Evolutionary conservation across 78 protist genomes (phyloP).

Genomic region (Corallochytrium limacisporum): DNA sequence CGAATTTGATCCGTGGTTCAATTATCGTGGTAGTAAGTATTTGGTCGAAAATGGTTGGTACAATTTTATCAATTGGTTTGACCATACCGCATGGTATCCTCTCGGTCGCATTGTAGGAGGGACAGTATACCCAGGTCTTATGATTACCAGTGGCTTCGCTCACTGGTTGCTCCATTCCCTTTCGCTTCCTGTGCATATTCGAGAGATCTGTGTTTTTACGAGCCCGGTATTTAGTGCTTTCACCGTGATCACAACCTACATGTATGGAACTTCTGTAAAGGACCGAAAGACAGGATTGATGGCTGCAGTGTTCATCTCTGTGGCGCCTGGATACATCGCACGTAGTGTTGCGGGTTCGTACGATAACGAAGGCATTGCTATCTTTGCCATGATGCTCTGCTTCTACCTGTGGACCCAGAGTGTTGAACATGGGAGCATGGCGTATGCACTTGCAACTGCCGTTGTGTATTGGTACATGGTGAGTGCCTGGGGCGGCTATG

Average conservation of each 20-base stretch:
- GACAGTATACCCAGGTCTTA: constrained; percentile 95
- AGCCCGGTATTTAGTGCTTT: constrained; percentile 77
- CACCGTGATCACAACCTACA: constrained; percentile 69
- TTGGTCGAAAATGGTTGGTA: constrained; percentile 74
- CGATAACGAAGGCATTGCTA: constrained; percentile 97
- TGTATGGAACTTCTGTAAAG: constrained; percentile 33
- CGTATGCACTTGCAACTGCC: neutral
- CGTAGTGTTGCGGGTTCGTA: constrained; percentile 97
- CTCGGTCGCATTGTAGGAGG: constrained; percentile 95
- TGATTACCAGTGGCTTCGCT: constrained; percentile 77
- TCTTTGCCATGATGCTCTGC: constrained; percentile 81
- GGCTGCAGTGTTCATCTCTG: constrained; percentile 72
- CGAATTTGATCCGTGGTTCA: constrained; percentile 75
- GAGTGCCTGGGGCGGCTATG: constrained; percentile 98
- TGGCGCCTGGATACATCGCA: constrained; percentile 64
- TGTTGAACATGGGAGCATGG: too few species aligned
- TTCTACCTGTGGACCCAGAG: constrained; percentile 75
- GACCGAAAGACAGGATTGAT: constrained; percentile 61
- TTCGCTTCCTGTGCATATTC: constrained; percentile 58
- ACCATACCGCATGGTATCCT: constrained; percentile 90
- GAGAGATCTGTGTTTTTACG: constrained; percentile 87
- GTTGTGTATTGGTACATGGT: constrained; percentile 48
- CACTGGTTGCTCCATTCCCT: constrained; percentile 57
- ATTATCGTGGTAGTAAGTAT: constrained; percentile 24
- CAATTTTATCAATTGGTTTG: constrained; percentile 91